Evolutionary conservation across 2,329 filamentous ascomycete species (phyloP).

Genomic region (Sporothrix dimorphospora): DNA sequence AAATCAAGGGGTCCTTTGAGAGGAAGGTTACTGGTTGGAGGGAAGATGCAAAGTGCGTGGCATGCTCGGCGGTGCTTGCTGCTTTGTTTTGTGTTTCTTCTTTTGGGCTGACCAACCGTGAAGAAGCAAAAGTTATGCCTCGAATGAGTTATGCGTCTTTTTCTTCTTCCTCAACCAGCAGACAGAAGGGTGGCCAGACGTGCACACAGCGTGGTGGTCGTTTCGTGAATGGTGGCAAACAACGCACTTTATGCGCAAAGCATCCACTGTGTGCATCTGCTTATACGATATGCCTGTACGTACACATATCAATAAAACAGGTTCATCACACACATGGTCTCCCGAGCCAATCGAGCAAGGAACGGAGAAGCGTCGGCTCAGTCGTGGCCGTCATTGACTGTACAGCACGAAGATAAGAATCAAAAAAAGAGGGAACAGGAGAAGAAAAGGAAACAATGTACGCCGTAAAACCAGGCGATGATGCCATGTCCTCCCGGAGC

Average conservation of each 20-base stretch:
- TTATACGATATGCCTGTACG: conserved; percentile 5
- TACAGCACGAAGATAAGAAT: no score
- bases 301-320: neutral
- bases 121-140: conserved; percentile 2
- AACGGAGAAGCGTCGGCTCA: neutral
- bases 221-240: neutral
- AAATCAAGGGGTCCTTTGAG: neutral
- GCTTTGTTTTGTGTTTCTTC: neutral
- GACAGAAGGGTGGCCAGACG: neutral
- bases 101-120: neutral
- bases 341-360: neutral
- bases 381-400: neutral
- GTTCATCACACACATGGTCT: neutral
- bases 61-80: neutral
- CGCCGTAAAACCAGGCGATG: conserved; percentile 5
- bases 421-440: no score
- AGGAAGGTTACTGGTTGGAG: neutral
- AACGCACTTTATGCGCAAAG: neutral
- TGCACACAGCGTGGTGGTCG: neutral
- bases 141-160: conserved; percentile 1
- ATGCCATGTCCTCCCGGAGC: conserved; percentile 14
- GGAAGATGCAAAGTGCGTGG: neutral
- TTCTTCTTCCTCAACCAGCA: neutral
- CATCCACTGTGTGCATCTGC: conserved; percentile 15
- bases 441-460: neutral